These are phyloP conservation scores for Ajuga reptans DNA, from an alignment of 305 asterid genomes.

Conservation along the genomic window DNA sequence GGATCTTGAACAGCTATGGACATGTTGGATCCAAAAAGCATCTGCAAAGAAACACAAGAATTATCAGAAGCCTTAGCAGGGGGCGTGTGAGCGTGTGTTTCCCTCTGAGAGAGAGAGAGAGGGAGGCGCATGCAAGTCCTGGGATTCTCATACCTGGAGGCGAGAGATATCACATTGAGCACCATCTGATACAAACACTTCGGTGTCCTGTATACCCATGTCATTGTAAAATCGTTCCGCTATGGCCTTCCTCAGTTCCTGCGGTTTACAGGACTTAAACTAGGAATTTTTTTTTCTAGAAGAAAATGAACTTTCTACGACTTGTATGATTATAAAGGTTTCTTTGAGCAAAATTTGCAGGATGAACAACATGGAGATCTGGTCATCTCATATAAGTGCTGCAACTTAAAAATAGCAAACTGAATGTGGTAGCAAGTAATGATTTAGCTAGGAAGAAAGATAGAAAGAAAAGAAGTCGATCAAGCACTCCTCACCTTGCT, in stretches of 20 bases:
- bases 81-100: too few species aligned
- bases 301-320: background rate
- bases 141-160: conserved; percentile 46
- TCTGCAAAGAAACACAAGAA: conserved; percentile 34
- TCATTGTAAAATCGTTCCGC: conserved; percentile 49
- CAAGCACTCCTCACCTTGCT: conserved; percentile 36
- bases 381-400: background rate
- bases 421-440: background rate
- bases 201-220: conserved; percentile 42
- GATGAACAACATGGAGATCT: background rate
- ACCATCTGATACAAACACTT: conserved; percentile 78
- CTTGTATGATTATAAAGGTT: background rate
- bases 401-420: background rate
- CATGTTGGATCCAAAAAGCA: conserved; percentile 69
- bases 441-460: background rate
- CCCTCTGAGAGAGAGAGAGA: too few species aligned
- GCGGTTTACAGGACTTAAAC: conserved; percentile 4
- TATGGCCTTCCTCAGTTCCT: conserved; percentile 64
- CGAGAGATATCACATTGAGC: conserved; percentile 84
- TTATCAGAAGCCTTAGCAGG: too few species aligned
- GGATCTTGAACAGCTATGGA: conserved; percentile 81
- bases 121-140: background rate
- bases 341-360: background rate
- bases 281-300: background rate
- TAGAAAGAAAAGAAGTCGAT: background rate